Percentiles rank a stretch among this genome's conserved stretches.
These are phyloP conservation scores for Mucor circinelloides DNA, from an alignment of 371 early-diverging fungal genomes.

Conservation along the genomic window DNA sequence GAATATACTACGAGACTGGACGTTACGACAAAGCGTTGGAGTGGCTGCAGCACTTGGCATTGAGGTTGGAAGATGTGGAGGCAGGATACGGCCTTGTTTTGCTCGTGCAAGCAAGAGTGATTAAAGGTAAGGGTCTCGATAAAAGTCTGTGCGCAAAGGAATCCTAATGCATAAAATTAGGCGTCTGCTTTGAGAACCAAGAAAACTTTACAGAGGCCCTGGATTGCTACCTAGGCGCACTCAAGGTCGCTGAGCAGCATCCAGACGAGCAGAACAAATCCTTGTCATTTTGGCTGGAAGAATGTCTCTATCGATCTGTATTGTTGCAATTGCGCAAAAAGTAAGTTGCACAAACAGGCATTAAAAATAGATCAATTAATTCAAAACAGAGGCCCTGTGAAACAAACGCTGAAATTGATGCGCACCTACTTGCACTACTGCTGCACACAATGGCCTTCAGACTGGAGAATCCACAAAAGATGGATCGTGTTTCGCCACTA, in stretches of 20 bases:
- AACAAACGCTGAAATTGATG: slow-evolving; percentile 35
- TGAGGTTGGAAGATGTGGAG: slow-evolving; percentile 36
- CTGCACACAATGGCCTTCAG: slow-evolving; percentile 39
- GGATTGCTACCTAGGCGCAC: slow-evolving; percentile 56
- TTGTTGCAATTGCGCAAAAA: slow-evolving; percentile 56
- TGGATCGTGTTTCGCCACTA: slow-evolving; percentile 50
- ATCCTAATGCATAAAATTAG: slow-evolving; percentile 9
- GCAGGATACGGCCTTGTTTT: slow-evolving; percentile 62
- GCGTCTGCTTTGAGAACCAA: slow-evolving; percentile 54
- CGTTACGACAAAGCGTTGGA: slow-evolving; percentile 37
- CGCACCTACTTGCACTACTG: slow-evolving; percentile 33
- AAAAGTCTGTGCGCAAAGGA: not conserved
- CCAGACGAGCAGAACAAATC: slow-evolving; percentile 55
- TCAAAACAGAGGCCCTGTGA: slow-evolving; percentile 16
- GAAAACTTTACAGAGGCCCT: slow-evolving; percentile 52
- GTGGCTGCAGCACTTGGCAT: slow-evolving; percentile 33
- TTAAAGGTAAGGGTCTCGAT: slow-evolving; percentile 42
- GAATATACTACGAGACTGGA: slow-evolving; percentile 41
- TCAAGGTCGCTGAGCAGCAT: slow-evolving; percentile 43
- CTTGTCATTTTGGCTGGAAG: slow-evolving; percentile 67
- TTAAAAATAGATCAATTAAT: not conserved
- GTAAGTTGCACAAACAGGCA: slow-evolving; percentile 31
- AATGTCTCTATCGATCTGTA: slow-evolving; percentile 65
- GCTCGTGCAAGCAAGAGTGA: slow-evolving; percentile 50
- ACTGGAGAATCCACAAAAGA: slow-evolving; percentile 51